Evolutionary conservation across 345 rosid species (phyloP), one percentile per base, ranked within the genome.

Genomic region (Lumnitzera racemosa): DNA sequence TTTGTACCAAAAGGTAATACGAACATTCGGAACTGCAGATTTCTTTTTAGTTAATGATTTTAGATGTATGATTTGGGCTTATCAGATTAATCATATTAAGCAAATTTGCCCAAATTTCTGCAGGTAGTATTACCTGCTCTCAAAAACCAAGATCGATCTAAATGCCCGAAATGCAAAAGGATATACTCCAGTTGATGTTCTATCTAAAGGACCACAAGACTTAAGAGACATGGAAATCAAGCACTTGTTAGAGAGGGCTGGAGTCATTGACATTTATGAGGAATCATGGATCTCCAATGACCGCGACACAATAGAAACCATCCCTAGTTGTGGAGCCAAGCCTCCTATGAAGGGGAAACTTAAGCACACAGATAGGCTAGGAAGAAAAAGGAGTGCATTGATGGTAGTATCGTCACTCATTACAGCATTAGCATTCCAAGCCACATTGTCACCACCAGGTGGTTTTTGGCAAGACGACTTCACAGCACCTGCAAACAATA

Each of bases 341-440:
- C 0, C 23, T 52, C n/a, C 2, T 10, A 9, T 49, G 12, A 27
- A 56, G 25, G 3, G 3, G 12, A 60, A 55, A 31, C 67, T 31
- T 56, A 63, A 61, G 60, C 71, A 67, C 47, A 61, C 31, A 0
- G 57, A 67, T 13, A 56, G 67, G 69, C 49, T 70, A 16, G 58
- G 66, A 12, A 61, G 70, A 47, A 67, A 58, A 15, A 56, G 69
- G 47, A 68, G 68, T 25, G 66, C 79, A 46, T 55, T 75, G 14
- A 75, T 73, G 68, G 73, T 67, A 56, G 83, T 62, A 20, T 70
- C 80, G 24, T 70, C 78, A 8, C 63, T 78, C 31, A 70, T 70
- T 3, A 70, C 80, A 11, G 59, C 69, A 0, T 67, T 75, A 43
- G 74, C 72, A 6, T 70, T 56, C 69, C 83, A 75, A 63, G 73